Percentiles rank a stretch among this genome's conserved stretches.
Conservation (phyloP, 2,329 filamentous ascomycete genomes). For the Grosmannia penicillata region DNA sequence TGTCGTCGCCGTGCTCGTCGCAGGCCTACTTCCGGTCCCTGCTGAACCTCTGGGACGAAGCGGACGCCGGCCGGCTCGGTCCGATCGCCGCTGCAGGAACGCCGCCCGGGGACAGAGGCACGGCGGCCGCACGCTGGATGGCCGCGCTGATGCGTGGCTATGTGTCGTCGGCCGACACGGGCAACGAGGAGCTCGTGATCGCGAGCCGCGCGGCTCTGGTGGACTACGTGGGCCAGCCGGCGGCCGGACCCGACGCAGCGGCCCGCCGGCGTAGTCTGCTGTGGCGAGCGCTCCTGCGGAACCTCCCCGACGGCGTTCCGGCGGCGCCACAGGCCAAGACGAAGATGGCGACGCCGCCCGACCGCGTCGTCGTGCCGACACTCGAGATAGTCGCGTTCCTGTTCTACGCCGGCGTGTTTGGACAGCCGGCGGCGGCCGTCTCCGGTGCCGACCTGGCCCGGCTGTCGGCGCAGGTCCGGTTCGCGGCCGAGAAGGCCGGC, state of each 20-base stretch:
- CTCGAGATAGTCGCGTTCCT: conserved; percentile 68
- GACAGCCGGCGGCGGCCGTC: conserved; percentile 11
- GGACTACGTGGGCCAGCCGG: conserved; percentile 27
- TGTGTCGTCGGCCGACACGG: conserved; percentile 61
- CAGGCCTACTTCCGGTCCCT: conserved; percentile 41
- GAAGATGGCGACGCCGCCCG: conserved; percentile 35
- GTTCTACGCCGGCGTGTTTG: conserved; percentile 43
- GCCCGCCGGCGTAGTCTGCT: no score
- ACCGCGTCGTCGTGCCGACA: conserved; percentile 59
- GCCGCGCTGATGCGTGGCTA: conserved; percentile 48
- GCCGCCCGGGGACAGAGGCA: conserved; percentile 12
- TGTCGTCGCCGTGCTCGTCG: conserved; percentile 37
- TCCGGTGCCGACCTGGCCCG: conserved; percentile 29
- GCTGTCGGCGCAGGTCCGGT: conserved; percentile 59
- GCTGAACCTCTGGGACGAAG: conserved; percentile 27
- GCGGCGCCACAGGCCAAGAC: not conserved
- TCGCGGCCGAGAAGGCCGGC: conserved; percentile 66
- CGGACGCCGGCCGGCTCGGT: conserved; percentile 18
- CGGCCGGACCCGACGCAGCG: conserved; percentile 22
- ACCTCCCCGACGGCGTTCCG: conserved; percentile 27
- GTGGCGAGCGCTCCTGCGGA: conserved; percentile 30
- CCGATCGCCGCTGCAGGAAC: conserved; percentile 20
- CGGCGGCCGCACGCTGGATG: conserved; percentile 22
- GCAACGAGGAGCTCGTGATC: conserved; percentile 60
- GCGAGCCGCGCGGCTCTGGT: conserved; percentile 51